Percentiles rank a stretch among this genome's conserved stretches.
These are phyloP conservation scores for Allomyces javanicus DNA, from an alignment of 192 early-diverging fungal species.

Conservation along the genomic window DNA sequence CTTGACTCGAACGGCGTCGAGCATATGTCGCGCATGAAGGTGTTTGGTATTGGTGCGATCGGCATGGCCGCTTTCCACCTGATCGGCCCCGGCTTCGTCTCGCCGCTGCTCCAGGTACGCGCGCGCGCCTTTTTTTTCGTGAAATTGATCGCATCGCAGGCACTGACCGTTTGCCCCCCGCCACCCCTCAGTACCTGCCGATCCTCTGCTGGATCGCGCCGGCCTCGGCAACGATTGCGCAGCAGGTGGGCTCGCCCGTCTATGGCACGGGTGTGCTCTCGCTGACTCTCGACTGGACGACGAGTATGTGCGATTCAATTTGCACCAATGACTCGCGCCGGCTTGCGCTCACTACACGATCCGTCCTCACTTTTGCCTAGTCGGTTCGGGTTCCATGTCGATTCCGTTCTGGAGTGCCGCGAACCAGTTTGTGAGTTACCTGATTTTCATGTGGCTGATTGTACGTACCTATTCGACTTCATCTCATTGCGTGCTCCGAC, in stretches of 20 bases:
- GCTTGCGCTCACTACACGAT: no score
- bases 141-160: not conserved
- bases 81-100: constrained; percentile 1
- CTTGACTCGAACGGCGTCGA: not conserved
- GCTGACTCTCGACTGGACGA: constrained; percentile 23
- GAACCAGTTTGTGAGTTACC: constrained; percentile 26
- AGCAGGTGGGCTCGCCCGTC: constrained; percentile 7
- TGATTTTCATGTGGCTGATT: constrained; percentile 28
- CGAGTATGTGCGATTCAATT: constrained; percentile 16
- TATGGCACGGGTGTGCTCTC: constrained; percentile 18
- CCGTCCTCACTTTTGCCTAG: constrained; percentile 15
- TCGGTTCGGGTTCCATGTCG: constrained; percentile 10
- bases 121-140: constrained; percentile 21
- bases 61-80: not conserved
- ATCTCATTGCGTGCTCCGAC: no score
- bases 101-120: constrained; percentile 5
- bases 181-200: constrained; percentile 4
- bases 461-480: no score
- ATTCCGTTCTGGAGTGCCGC: constrained; percentile 41
- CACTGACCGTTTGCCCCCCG: no score
- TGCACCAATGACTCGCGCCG: not conserved
- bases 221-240: constrained; percentile 6
- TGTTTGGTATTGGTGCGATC: not conserved
- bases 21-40: not conserved
- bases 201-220: constrained; percentile 15